Conservation (phyloP, 176 grass and related monocot genomes). For the Aegilops speltoides region DNA sequence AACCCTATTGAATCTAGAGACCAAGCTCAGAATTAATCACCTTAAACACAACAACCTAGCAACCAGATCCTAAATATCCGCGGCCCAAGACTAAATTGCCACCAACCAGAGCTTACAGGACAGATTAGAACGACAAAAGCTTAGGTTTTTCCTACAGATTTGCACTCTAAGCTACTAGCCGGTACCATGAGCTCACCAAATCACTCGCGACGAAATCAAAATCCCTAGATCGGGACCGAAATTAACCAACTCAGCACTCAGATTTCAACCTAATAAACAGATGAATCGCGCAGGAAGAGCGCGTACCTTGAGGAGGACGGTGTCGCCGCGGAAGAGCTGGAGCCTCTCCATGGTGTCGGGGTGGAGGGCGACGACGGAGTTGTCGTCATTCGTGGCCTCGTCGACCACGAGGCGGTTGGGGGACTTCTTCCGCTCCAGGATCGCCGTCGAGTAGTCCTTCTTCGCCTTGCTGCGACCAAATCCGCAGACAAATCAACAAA, state of each 20-base stretch:
- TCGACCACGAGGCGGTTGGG: conserved; percentile 78
- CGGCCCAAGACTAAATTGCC: neutral
- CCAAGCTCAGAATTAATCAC: neutral
- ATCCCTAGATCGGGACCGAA: neutral
- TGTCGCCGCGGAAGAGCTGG: conserved; percentile 84
- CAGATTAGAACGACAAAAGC: neutral
- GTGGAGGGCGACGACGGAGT: conserved; percentile 73
- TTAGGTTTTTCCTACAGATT: neutral
- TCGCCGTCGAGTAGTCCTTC: conserved; percentile 86
- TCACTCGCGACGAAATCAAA: neutral
- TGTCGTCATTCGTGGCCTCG: conserved; percentile 84
- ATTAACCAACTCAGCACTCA: neutral
- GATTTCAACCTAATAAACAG: neutral
- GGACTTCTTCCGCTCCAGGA: conserved; percentile 80
- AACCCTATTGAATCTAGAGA: neutral
- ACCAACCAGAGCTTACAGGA: neutral
- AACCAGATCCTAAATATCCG: neutral
- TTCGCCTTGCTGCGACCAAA: conserved; percentile 66
- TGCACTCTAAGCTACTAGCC: neutral
- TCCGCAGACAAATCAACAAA: neutral
- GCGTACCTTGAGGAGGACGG: conserved; percentile 73
- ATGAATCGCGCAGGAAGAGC: conserved; percentile 16
- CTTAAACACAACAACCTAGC: neutral
- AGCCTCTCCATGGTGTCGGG: conserved; percentile 83
- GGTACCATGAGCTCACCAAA: neutral